Conservation (phyloP, 2,329 filamentous ascomycete species). For the Talaromyces funiculosus region DNA sequence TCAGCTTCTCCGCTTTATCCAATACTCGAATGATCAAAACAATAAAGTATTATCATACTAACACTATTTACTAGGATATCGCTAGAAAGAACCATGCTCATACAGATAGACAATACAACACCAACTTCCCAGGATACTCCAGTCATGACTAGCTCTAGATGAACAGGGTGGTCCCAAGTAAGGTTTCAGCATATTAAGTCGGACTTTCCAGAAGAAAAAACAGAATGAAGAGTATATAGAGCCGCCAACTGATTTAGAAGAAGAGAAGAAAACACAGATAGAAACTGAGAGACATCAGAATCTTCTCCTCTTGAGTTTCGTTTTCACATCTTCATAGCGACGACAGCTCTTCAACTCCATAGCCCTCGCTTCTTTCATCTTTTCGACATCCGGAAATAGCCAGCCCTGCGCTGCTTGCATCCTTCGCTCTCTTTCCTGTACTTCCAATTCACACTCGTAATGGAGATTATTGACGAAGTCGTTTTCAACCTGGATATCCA, state of each 20-base stretch:
- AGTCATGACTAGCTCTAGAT: conserved; percentile 10
- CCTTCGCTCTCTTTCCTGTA: conserved; percentile 58
- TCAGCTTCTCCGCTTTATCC: background rate
- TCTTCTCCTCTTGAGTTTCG: conserved; percentile 32
- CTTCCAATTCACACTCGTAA: conserved; percentile 69
- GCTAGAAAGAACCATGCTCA: background rate
- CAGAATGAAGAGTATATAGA: background rate
- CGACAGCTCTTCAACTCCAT: conserved; percentile 58
- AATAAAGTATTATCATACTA: background rate
- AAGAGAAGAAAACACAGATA: conserved; percentile 6
- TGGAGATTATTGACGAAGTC: conserved; percentile 64
- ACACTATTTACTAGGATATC: background rate
- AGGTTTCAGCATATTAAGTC: background rate
- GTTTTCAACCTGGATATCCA: conserved; percentile 73
- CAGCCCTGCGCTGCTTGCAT: conserved; percentile 77
- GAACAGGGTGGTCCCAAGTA: background rate
- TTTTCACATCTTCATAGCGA: conserved; percentile 48
- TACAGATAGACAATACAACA: background rate
- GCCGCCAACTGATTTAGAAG: conserved; percentile 1
- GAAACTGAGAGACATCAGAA: conserved; percentile 3
- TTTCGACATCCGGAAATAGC: conserved; percentile 75
- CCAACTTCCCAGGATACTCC: conserved; percentile 2
- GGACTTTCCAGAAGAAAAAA: background rate
- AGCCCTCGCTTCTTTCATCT: conserved; percentile 64
- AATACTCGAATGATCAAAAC: too few relatives aligned